Conservation (phyloP, 345 rosid species). For the Syzygium jambos region DNA sequence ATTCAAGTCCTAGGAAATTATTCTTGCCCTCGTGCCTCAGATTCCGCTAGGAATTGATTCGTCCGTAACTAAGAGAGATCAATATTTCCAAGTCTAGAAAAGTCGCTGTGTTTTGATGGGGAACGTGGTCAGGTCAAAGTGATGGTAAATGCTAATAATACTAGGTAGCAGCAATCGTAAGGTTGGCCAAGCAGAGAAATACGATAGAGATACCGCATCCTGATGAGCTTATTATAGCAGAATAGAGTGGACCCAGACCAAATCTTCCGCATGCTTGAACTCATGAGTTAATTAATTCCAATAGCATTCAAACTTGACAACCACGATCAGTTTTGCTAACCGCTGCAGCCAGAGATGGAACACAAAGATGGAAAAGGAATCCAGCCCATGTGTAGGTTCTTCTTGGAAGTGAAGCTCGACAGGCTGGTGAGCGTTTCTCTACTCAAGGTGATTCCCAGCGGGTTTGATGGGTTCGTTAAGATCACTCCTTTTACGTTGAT, state of each 20-base stretch:
- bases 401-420: conserved; percentile 34
- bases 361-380: neutral
- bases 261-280: neutral
- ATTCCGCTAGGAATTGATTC: neutral
- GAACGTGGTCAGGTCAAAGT: neutral
- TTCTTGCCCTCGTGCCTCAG: neutral
- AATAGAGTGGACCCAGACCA: neutral
- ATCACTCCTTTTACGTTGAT: conserved; percentile 62
- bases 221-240: neutral
- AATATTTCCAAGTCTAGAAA: neutral
- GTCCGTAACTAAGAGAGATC: neutral
- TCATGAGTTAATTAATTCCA: neutral
- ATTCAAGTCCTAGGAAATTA: neutral
- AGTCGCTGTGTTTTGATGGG: neutral
- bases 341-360: neutral
- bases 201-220: neutral
- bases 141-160: neutral
- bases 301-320: neutral
- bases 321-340: neutral
- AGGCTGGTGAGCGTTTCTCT: conserved; percentile 29
- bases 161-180: neutral
- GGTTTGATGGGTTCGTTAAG: conserved; percentile 77
- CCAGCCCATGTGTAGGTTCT: conserved; percentile 30
- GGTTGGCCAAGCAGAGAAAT: neutral
- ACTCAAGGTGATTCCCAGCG: conserved; percentile 58